These are phyloP conservation scores for Mycena capillaripes DNA, from an alignment of 768 basidiomycete species.

Conservation along the genomic window DNA sequence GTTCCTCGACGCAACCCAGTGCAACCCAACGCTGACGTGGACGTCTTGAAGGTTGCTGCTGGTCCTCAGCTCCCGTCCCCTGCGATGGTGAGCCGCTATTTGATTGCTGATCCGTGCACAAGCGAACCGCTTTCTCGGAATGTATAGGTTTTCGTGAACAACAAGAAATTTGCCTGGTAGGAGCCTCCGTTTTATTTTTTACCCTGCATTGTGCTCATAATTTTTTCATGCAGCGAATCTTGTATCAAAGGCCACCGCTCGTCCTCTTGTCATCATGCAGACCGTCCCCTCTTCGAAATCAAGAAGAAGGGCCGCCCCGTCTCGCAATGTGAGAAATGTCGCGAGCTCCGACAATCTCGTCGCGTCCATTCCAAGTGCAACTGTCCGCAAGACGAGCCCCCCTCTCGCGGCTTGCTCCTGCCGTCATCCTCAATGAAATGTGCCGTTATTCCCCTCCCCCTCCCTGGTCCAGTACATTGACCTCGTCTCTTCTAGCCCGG, in stretches of 20 bases:
- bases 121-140: background rate
- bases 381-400: conserved; percentile 62
- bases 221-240: conserved; percentile 70
- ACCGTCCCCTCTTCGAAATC: conserved; percentile 92
- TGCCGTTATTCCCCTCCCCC: conserved; percentile 38
- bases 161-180: conserved; percentile 84
- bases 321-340: conserved; percentile 90
- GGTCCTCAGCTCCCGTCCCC: background rate
- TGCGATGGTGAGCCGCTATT: conserved; percentile 11
- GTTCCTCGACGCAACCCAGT: background rate
- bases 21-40: background rate
- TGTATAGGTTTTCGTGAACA: conserved; percentile 78
- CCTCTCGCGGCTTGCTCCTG: conserved; percentile 47
- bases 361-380: conserved; percentile 88
- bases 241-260: conserved; percentile 97
- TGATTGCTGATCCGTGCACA: background rate
- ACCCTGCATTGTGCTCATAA: conserved; percentile 17
- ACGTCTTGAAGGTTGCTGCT: background rate
- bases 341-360: conserved; percentile 84
- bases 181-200: conserved; percentile 31
- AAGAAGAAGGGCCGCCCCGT: conserved; percentile 95
- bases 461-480: conserved; percentile 19
- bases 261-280: conserved; percentile 87
- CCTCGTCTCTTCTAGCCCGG: conserved; percentile 56
- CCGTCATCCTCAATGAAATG: conserved; percentile 58